phyloP scores from a whole-genome alignment of 2,329 filamentous ascomycete genomes.

The Elsinoe batatas region DNA sequence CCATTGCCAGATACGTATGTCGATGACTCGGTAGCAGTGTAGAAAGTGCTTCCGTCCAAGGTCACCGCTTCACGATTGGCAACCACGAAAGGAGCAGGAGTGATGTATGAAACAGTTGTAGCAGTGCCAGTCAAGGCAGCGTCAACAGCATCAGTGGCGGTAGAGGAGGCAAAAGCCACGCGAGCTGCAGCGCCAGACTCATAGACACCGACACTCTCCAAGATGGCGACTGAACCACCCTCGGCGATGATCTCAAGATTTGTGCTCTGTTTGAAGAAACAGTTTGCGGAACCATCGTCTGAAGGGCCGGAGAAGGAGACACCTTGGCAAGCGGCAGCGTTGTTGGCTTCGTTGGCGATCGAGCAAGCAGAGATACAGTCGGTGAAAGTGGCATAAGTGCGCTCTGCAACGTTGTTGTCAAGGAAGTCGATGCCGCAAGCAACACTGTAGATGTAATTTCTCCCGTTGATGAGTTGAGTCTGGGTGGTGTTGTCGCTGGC shows the following conservation, averaged over 20 bases:
- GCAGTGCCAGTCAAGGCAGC: not conserved
- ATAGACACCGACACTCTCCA: conserved; percentile 17
- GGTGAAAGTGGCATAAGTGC: conserved; percentile 22
- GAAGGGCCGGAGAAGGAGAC: conserved; percentile 22
- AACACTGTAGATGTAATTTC: conserved; percentile 27
- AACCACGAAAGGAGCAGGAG: conserved; percentile 22
- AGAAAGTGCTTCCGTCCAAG: conserved; percentile 24
- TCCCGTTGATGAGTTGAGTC: conserved; percentile 24
- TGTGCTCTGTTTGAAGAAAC: conserved; percentile 24
- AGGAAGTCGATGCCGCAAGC: conserved; percentile 26
- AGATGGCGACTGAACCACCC: conserved; percentile 23
- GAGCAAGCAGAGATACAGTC: conserved; percentile 28
- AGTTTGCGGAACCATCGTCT: conserved; percentile 21
- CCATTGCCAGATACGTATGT: conserved; percentile 17
- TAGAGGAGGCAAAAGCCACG: conserved; percentile 22
- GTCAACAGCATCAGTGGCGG: conserved; percentile 15
- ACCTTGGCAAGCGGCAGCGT: conserved; percentile 24
- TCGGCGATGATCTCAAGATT: conserved; percentile 20
- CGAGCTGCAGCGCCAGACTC: conserved; percentile 11
- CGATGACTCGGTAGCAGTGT: conserved; percentile 22
- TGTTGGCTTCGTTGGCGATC: conserved; percentile 22
- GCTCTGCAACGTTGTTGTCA: conserved; percentile 20
- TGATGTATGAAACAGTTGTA: conserved; percentile 13
- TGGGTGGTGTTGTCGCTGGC: conserved; percentile 24
- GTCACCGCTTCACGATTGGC: conserved; percentile 23